Percentiles rank a stretch among this genome's conserved stretches.
phyloP scores from a whole-genome alignment of 1,284 basidiomycete genomes.

The Puccinia horiana region DNA sequence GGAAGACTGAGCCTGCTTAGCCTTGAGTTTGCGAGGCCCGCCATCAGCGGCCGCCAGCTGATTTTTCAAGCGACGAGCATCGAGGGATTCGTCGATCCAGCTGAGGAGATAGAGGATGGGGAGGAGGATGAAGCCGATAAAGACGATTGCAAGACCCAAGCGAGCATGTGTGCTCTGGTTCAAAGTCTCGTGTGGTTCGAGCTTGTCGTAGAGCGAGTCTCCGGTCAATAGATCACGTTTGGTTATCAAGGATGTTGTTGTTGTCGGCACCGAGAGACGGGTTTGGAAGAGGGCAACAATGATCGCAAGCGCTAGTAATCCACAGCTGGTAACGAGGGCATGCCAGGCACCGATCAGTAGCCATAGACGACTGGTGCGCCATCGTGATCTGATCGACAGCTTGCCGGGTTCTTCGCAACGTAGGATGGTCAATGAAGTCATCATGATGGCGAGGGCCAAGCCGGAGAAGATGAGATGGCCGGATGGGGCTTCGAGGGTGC shows the following conservation, averaged over 20 bases:
- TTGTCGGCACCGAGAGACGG: not conserved
- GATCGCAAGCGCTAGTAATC: not conserved
- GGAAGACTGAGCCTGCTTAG: not conserved
- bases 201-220: not conserved
- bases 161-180: constrained; percentile 19
- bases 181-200: not conserved
- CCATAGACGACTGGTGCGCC: constrained; percentile 35
- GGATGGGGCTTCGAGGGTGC: not conserved
- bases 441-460: constrained; percentile 8
- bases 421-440: constrained; percentile 19
- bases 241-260: not conserved
- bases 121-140: constrained; percentile 9
- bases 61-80: not conserved
- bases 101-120: constrained; percentile 24
- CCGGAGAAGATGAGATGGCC: constrained; percentile 27
- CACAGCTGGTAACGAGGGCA: not conserved
- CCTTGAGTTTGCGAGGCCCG: constrained; percentile 26
- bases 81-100: constrained; percentile 24
- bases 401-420: constrained; percentile 35
- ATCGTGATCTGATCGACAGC: constrained; percentile 20
- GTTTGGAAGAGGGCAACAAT: constrained; percentile 25
- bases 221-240: constrained; percentile 8
- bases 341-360: constrained; percentile 29
- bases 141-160: constrained; percentile 16
- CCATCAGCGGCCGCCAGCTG: not conserved